Evolutionary conservation across 257 asterid genomes (phyloP).

Genomic region (Leptodermis oblonga): DNA sequence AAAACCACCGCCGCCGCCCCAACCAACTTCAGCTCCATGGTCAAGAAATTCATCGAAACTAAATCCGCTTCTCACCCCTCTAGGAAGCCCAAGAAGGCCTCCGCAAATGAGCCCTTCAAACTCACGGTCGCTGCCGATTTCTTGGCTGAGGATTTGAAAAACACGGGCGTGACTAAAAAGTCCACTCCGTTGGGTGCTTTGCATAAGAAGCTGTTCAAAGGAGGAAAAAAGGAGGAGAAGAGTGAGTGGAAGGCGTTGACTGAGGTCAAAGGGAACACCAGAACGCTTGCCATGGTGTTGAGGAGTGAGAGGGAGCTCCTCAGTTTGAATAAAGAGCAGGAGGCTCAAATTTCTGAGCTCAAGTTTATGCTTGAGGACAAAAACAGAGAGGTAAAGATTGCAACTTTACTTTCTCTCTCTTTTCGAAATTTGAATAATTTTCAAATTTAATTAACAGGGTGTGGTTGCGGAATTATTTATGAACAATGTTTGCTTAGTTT

Average conservation of each 20-base stretch:
- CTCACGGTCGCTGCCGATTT: slow-evolving; percentile 48
- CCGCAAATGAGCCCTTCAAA: slow-evolving; percentile 12
- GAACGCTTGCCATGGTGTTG: slow-evolving; percentile 87
- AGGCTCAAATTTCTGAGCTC: slow-evolving; percentile 55
- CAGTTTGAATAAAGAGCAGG: slow-evolving; percentile 64
- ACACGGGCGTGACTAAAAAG: slow-evolving; percentile 35
- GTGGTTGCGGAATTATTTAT: neutral
- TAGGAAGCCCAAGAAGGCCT: slow-evolving; percentile 31
- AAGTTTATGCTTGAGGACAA: slow-evolving; percentile 60
- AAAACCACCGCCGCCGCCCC: neutral
- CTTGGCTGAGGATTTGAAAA: slow-evolving; percentile 75
- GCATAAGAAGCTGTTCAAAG: slow-evolving; percentile 81
- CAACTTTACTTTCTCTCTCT: neutral
- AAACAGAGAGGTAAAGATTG: slow-evolving; percentile 52
- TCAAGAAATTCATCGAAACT: slow-evolving; percentile 61
- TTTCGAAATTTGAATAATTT: neutral
- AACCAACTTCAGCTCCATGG: slow-evolving; percentile 53
- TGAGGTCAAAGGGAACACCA: slow-evolving; percentile 68
- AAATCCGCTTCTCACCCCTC: slow-evolving; percentile 21
- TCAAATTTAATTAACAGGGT: neutral
- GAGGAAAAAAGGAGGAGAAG: slow-evolving; percentile 48
- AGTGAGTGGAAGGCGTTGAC: slow-evolving; percentile 71
- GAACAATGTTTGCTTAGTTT: neutral
- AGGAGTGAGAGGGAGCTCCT: slow-evolving; percentile 94
- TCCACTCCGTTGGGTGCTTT: slow-evolving; percentile 50